A percentile compares a stretch with the other conserved stretches of the same genome.
phyloP scores from a whole-genome alignment of 148 eudicot genomes.

The Pharnaceum exiguum region DNA sequence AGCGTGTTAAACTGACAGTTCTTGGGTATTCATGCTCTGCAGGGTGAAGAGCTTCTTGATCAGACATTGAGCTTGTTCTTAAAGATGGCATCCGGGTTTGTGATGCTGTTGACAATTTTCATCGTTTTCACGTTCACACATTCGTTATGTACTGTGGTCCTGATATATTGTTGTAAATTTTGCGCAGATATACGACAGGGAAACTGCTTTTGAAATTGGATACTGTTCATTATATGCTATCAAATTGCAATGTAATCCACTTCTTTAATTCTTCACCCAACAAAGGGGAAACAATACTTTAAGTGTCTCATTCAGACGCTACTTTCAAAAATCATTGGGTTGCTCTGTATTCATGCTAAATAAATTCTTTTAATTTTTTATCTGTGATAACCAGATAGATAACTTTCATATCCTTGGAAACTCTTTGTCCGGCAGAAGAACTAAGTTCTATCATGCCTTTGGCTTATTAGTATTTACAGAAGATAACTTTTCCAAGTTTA shows the following conservation, averaged over 20 bases:
- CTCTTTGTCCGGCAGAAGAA: constrained; percentile 66
- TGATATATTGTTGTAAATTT: constrained; percentile 9
- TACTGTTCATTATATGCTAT: constrained; percentile 60
- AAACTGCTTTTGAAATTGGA: constrained; percentile 85
- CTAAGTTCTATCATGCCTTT: constrained; percentile 70
- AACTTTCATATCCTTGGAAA: constrained; percentile 72
- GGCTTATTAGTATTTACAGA: constrained; percentile 75
- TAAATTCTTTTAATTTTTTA: background rate
- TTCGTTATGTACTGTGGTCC: constrained; percentile 2
- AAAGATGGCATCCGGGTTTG: constrained; percentile 90
- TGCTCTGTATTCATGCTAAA: background rate
- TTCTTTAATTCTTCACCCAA: too few relatives aligned
- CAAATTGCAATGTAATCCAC: constrained; percentile 82
- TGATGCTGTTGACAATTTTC: constrained; percentile 15
- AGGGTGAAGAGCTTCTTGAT: constrained; percentile 77
- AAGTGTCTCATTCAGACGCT: too few relatives aligned
- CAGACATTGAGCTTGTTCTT: constrained; percentile 70
- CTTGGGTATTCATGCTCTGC: constrained; percentile 20
- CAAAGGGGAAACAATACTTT: too few relatives aligned
- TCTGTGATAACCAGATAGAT: constrained; percentile 49
- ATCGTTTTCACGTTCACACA: background rate
- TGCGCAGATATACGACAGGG: constrained; percentile 75
- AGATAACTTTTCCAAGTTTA: constrained; percentile 62
- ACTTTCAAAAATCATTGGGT: too few relatives aligned
- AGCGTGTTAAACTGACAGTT: background rate